Conservation (phyloP, 345 rosid species). For the Mallotus nudiflorus region DNA sequence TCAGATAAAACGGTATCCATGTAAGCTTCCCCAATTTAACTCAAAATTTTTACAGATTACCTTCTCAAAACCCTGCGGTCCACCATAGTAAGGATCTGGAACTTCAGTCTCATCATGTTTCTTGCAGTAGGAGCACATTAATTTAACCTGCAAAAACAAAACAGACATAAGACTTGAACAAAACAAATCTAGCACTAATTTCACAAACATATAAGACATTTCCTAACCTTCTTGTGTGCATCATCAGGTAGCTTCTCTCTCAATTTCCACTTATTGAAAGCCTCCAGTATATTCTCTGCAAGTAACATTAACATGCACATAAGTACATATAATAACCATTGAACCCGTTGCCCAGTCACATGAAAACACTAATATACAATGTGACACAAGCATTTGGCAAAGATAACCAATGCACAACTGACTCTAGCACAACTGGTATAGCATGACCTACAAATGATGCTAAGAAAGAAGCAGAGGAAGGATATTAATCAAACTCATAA, state of each 20-base stretch:
- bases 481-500: background rate
- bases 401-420: background rate
- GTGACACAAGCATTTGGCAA: background rate
- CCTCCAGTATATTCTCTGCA: slow-evolving; percentile 72
- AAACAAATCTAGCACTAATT: background rate
- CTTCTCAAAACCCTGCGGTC: slow-evolving; percentile 94
- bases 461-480: background rate
- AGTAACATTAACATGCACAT: slow-evolving; percentile 10
- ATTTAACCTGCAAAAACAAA: slow-evolving; percentile 59
- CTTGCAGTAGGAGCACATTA: slow-evolving; percentile 94
- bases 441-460: background rate
- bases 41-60: slow-evolving; percentile 31
- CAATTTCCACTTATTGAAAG: slow-evolving; percentile 75
- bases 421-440: background rate
- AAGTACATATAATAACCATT: background rate
- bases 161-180: background rate
- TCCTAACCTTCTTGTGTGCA: slow-evolving; percentile 70
- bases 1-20: background rate
- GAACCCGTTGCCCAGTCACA: background rate
- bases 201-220: background rate
- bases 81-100: slow-evolving; percentile 93
- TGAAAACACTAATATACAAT: background rate
- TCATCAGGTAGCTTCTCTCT: slow-evolving; percentile 61
- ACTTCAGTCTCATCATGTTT: slow-evolving; percentile 77
- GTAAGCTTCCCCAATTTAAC: background rate